These are phyloP conservation scores for Coix lacrymajobi DNA, from an alignment of 176 grass and related monocot species.

Conservation along the genomic window DNA sequence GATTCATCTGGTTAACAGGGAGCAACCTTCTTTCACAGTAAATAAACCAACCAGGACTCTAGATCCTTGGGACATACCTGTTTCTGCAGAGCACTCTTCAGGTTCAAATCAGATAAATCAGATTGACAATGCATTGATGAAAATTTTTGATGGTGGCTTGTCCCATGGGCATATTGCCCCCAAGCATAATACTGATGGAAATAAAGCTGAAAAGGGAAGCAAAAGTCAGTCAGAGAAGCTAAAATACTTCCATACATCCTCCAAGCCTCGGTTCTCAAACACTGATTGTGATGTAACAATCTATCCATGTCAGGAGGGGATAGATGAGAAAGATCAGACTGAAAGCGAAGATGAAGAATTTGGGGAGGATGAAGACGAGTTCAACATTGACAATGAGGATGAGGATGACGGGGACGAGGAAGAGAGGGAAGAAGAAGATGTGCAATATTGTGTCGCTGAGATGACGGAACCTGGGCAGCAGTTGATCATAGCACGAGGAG, in stretches of 20 bases:
- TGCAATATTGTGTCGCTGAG: slow-evolving; percentile 65
- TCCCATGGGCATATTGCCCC: not conserved
- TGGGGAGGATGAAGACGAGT: slow-evolving; percentile 29
- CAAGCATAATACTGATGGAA: not conserved
- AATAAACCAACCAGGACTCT: slow-evolving; percentile 36
- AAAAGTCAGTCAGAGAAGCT: not conserved
- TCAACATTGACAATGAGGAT: slow-evolving; percentile 2
- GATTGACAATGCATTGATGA: not conserved
- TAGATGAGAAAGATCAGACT: slow-evolving; percentile 22
- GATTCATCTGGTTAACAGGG: slow-evolving; percentile 75
- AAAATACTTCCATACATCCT: not conserved
- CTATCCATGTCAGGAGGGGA: not conserved
- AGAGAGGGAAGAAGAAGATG: slow-evolving; percentile 30
- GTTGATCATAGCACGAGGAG: slow-evolving; percentile 63
- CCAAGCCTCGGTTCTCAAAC: not conserved
- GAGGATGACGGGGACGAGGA: slow-evolving; percentile 1
- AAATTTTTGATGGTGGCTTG: not conserved
- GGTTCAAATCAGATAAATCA: not conserved
- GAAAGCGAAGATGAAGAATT: slow-evolving; percentile 26
- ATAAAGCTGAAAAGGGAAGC: not conserved
- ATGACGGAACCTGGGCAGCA: slow-evolving; percentile 66
- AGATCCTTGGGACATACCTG: slow-evolving; percentile 73
- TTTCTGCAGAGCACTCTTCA: slow-evolving; percentile 18
- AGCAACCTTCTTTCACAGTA: slow-evolving; percentile 40
- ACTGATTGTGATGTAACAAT: not conserved